Base-by-base conservation (phyloP, 2,329 filamentous ascomycete species). In the Epichloe scottii region DNA sequence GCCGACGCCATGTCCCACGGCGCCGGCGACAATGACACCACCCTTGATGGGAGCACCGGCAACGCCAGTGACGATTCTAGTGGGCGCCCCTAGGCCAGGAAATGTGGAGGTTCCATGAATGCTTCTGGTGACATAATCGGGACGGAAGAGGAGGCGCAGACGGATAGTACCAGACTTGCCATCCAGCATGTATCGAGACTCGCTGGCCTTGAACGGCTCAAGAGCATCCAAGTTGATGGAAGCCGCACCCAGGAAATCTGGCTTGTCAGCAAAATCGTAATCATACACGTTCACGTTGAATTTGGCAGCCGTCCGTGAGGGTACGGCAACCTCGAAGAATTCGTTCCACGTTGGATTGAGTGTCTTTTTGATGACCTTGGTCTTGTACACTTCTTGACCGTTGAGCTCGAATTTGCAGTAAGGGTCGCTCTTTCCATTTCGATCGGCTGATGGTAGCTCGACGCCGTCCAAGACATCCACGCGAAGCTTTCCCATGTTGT, bases 201-300 rank as follows among this genome's bases (percentile, higher is more conserved):
- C 89, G 59, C 87, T 81, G 11, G 82, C 79, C 63, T 79, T 79
- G 74, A 97, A 96, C 0, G 93, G 93, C 59, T 95, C 89, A 7
- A 98, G 75, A 34, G 82, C 68, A 47, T 85, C 81, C 15, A 98
- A 77, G 59, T 88, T 82, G 62, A 98, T 88, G 4, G 73, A 70
- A 0, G 88, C 76, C 53, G 76, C 78, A 43, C 93, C 93, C n/a
- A 98, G 72, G 64, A 85, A 87, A 67, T 98, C 93, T 1, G 90
- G 89, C 68, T 90, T 91, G 66, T 95, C 89, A 46, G 88, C 91
- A 72, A 97, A 95, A 66, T 98, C 93, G 80, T 91, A 98, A 64
- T 98, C 93, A 65, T 84, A 95, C 2, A 97, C 83, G 51, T 87
- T 86, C 61, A 89, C 82, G 34, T 76, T 77, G 68, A 98, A 93